Base-by-base conservation (phyloP, 2,329 filamentous ascomycete species). In the Colletotrichum theobromicola region DNA sequence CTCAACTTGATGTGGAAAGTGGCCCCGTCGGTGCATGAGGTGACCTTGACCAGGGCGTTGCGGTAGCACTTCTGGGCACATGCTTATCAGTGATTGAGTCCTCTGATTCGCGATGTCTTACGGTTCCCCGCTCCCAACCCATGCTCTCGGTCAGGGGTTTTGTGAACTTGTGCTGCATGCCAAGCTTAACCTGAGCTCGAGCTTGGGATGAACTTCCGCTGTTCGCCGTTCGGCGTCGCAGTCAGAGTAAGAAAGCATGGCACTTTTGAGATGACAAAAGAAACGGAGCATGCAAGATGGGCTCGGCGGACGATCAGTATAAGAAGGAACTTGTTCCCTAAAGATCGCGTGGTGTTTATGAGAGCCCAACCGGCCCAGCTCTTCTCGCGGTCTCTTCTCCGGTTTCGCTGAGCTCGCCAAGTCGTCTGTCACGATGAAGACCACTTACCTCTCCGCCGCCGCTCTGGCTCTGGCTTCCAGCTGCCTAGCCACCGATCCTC, bases 401-500 rank as follows among this genome's bases (percentile, higher is more conserved):
- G 50, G 60, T 74, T 53, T 65, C 16, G 6, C 10, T 46, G 60
- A 35, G 50, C 21, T 30, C n/a, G 26, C 5, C 42, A 32, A 53
- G 53, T 50, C 28, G 26, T 46, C 71, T 32, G 4, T 30, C 28
- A 61, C 35, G 30, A 77, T 75, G 74, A 77, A 75, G 76, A 74
- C 70, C 53, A 30, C 68, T 34, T 72, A 57, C 7, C 13, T 74
- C 57, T 67, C 62, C 32, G 55, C 65, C 65, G 67, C 70, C 35
- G 55, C 73, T 50, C 68, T 77, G 63, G 70, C 64, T 34, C 35
- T 75, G 16, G 76, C 70, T 5, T 60, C 75, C 3, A 61, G 62
- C 32, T 58, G 67, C 65, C 30, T 72, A 21, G 70, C 69, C 28
- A 82, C 73, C 24, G 79, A 83, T 64, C 75, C 77, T 13, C 77